Conservation (phyloP, 306 rosid genomes). For the Bauhinia variegata region DNA sequence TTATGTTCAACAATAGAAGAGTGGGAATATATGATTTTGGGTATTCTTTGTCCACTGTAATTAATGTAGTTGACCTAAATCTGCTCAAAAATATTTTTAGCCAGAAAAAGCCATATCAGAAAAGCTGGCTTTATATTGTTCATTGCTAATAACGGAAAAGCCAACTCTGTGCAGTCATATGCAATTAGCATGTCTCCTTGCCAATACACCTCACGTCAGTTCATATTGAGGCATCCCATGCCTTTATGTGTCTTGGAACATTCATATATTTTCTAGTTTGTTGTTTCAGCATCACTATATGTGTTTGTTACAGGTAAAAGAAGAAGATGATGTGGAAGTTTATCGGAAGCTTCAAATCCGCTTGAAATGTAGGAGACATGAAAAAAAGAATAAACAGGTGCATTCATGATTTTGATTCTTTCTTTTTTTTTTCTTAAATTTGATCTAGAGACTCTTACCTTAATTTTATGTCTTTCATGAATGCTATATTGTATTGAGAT, state of each 20-base stretch:
- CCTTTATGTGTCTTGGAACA: neutral
- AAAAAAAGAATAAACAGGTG: constrained; percentile 70
- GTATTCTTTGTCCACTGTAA: neutral
- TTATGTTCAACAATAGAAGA: neutral
- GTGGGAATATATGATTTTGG: neutral
- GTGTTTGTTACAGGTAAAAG: constrained; percentile 72
- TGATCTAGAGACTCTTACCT: constrained; percentile 16
- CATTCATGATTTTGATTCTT: constrained; percentile 21
- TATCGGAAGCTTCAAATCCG: constrained; percentile 72
- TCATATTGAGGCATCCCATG: constrained; percentile 22
- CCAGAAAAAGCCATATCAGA: neutral
- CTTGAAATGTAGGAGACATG: constrained; percentile 75
- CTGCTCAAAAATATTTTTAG: neutral
- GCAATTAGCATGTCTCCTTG: neutral
- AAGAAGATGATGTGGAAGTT: constrained; percentile 86
- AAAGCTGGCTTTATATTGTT: neutral
- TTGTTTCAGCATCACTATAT: constrained; percentile 1
- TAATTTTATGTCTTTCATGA: constrained; percentile 5
- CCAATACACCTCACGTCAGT: constrained; percentile 11
- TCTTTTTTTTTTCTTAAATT: constrained; percentile 10
- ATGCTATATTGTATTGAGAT: constrained; percentile 17
- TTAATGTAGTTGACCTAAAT: neutral
- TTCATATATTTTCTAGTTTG: constrained; percentile 9
- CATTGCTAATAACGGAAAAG: neutral
- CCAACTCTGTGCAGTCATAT: constrained; percentile 1